Base-by-base conservation (phyloP, 225 moss, liverwort and hornwort genomes). In the Lunularia cruciata region DNA sequence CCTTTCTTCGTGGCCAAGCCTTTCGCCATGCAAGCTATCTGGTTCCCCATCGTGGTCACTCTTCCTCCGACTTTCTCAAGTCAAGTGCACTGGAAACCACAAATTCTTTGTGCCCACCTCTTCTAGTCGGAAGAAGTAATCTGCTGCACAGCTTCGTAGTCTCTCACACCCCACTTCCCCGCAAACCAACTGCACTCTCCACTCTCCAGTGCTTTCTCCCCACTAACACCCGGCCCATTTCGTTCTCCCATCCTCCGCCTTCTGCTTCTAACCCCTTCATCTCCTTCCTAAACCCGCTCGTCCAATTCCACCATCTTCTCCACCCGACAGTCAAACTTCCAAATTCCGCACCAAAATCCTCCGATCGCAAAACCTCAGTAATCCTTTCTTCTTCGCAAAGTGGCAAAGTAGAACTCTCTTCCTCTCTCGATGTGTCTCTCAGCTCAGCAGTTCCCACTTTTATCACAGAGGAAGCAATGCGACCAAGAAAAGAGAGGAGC, bases 1-100 rank as follows among this genome's bases (percentile, higher is more conserved):
- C 80, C 80, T 62, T 78, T 67, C 70, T 83, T 84, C 35, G 73
- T 35, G 26, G 51, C 40, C 38, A 78, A 25, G 19, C 56, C 71
- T 58, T 72, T 82, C 33, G 82, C 77, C 75, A 87, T 81, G 40
- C 91, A 86, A 0, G 71, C 80, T 68, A 87, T 65, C 28, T 86
- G 89, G 47, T 94, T 94, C 37, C 94, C 94, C 94, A 94, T 94
- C 37, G 27, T 62, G 18, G 5, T n/a, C n/a, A n/a, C n/a, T n/a
- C n/a, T n/a, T n/a, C n/a, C n/a, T n/a, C n/a, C n/a, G n/a, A n/a
- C n/a, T n/a, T n/a, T n/a, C n/a, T n/a, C n/a, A n/a, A n/a, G n/a
- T n/a, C n/a, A n/a, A n/a, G n/a, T n/a, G n/a, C n/a, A n/a, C n/a
- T n/a, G n/a, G n/a, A n/a, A n/a, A n/a, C n/a, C n/a, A n/a, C n/a